Conservation (phyloP, 768 basidiomycete species). For the Rhodotorula babjevae region DNA sequence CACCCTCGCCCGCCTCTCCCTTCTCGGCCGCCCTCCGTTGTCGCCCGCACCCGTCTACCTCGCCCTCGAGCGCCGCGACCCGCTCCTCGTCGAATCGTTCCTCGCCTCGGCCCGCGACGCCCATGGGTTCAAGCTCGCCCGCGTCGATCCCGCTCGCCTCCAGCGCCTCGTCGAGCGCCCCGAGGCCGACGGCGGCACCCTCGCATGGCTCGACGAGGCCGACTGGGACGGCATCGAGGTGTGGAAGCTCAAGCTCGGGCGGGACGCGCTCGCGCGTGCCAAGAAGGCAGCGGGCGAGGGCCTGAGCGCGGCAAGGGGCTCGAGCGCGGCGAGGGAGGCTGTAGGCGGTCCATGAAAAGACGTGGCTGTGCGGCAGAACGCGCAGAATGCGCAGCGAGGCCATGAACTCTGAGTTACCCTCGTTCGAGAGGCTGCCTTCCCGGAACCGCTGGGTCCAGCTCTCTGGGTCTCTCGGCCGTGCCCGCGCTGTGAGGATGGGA, state of each 20-base stretch:
- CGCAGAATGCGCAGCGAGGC: no score
- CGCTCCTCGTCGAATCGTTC: constrained; percentile 58
- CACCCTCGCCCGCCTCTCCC: constrained; percentile 58
- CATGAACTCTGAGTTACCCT: no score
- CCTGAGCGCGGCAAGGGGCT: no score
- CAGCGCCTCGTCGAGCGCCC: constrained; percentile 55
- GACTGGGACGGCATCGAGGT: constrained; percentile 54
- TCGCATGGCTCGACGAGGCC: constrained; percentile 57
- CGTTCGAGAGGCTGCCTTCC: no score
- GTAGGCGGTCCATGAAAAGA: no score
- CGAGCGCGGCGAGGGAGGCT: no score
- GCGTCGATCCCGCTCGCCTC: constrained; percentile 60
- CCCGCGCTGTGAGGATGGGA: no score
- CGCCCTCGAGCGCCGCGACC: constrained; percentile 74
- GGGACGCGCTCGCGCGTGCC: neutral
- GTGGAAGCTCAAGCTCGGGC: constrained; percentile 56
- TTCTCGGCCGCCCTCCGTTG: constrained; percentile 20
- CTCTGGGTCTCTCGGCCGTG: no score
- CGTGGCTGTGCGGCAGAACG: no score
- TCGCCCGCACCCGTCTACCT: constrained; percentile 56
- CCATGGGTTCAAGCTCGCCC: constrained; percentile 60
- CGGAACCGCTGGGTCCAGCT: no score
- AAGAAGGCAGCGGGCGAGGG: no score
- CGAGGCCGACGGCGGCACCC: constrained; percentile 50
- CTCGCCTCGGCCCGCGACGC: constrained; percentile 55